Conservation (phyloP, 2,329 filamentous ascomycete species). For the Stagonosporopsis rhizophila region DNA sequence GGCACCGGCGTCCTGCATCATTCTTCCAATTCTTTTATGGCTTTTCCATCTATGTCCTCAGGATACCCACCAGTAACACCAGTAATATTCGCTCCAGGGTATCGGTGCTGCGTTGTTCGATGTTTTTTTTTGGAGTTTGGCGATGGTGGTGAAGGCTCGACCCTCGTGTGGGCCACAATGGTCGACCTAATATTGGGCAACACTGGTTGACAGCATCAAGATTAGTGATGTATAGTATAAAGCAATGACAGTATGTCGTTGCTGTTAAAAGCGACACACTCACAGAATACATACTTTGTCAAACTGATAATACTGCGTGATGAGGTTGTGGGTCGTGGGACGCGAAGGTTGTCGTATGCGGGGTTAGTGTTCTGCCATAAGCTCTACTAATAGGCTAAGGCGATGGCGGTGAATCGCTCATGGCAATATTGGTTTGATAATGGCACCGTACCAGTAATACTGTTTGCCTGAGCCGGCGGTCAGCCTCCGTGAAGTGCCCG, state of each 20-base stretch:
- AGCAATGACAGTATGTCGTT: conserved; percentile 14
- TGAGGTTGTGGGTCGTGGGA: conserved; percentile 19
- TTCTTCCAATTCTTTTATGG: neutral
- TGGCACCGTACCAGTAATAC: neutral
- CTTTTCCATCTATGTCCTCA: conserved; percentile 26
- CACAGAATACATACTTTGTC: conserved; percentile 17
- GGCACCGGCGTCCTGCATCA: conserved; percentile 16
- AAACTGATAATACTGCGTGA: conserved; percentile 19
- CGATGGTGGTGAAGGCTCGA: conserved; percentile 16
- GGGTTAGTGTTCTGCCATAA: conserved; percentile 20
- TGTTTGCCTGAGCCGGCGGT: neutral
- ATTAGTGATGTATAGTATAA: conserved; percentile 44
- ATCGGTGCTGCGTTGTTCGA: conserved; percentile 7
- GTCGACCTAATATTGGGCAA: conserved; percentile 13
- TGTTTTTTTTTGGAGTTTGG: conserved; percentile 7
- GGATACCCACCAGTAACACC: conserved; percentile 24
- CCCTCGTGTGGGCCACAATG: conserved; percentile 9
- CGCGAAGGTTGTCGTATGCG: conserved; percentile 16
- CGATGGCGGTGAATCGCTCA: conserved; percentile 11
- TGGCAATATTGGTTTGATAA: conserved; percentile 3
- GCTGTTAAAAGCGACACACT: conserved; percentile 5
- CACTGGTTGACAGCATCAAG: conserved; percentile 15
- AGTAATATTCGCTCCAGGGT: conserved; percentile 25
- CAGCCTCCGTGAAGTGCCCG: neutral
- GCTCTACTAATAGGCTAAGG: conserved; percentile 24